phyloP scores from a whole-genome alignment of 768 basidiomycete genomes.

The Psilocybe tampanensis region DNA sequence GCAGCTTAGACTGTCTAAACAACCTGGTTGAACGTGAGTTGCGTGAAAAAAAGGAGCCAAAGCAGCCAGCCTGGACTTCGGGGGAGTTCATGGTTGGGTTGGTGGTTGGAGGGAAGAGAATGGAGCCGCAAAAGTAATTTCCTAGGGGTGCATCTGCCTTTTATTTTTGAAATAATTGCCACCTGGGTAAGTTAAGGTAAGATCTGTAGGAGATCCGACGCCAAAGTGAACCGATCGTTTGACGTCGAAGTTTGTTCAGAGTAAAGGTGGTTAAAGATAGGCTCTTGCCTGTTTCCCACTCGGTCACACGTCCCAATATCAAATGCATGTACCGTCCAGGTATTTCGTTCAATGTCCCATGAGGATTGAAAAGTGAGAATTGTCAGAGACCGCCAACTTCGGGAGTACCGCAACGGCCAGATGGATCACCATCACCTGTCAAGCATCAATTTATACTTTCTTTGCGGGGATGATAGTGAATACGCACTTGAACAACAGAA shows the following conservation, averaged over 20 bases:
- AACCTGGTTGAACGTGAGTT: conserved; percentile 8
- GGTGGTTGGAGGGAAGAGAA: conserved; percentile 1
- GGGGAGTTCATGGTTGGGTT: conserved; percentile 22
- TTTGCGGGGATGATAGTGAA: no score
- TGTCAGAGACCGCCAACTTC: conserved; percentile 8
- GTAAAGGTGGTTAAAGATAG: neutral
- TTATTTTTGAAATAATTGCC: conserved; percentile 8
- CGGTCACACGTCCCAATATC: neutral
- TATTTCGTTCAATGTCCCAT: conserved; percentile 1
- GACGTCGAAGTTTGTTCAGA: conserved; percentile 15
- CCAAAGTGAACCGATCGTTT: conserved; percentile 22
- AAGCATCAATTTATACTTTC: neutral
- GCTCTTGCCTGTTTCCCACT: conserved; percentile 1
- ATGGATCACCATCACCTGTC: neutral
- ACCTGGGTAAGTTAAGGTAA: conserved; percentile 1
- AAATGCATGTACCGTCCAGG: neutral
- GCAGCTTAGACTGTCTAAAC: neutral
- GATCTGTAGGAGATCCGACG: conserved; percentile 23
- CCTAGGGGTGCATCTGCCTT: conserved; percentile 12
- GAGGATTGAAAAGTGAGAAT: conserved; percentile 3
- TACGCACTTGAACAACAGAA: no score
- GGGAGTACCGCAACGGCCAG: neutral
- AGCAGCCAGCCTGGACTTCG: conserved; percentile 35
- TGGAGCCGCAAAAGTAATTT: conserved; percentile 2
- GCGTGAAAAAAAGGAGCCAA: conserved; percentile 31